Conservation (phyloP, 768 basidiomycete genomes). For the Naganishia vaughanmartiniae region DNA sequence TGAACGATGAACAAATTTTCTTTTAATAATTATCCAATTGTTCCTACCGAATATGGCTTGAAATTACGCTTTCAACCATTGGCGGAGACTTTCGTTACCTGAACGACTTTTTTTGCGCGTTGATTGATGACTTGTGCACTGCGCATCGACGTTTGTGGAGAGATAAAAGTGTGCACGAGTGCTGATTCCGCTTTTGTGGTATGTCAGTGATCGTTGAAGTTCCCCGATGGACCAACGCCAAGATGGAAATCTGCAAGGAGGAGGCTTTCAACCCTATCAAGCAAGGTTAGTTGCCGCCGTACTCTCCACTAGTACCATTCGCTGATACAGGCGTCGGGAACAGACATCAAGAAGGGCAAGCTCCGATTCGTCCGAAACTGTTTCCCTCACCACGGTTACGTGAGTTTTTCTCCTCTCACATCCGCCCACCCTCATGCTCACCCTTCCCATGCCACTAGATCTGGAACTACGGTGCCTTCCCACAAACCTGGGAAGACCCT, state of each 20-base stretch:
- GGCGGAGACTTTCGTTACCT: slow-evolving; percentile 24
- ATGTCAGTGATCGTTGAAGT: slow-evolving; percentile 51
- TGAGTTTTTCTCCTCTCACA: background rate
- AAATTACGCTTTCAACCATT: slow-evolving; percentile 12
- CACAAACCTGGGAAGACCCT: slow-evolving; percentile 99
- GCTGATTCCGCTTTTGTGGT: background rate
- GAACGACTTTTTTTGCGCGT: background rate
- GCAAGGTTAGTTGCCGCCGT: slow-evolving; percentile 56
- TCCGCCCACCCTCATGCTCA: background rate
- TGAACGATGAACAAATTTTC: slow-evolving; percentile 22
- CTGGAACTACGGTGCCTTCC: slow-evolving; percentile 99
- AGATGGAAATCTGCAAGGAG: slow-evolving; percentile 99
- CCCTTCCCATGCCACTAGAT: slow-evolving; percentile 55
- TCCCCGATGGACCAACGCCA: slow-evolving; percentile 99
- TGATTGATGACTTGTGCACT: slow-evolving; percentile 10
- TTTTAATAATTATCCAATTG: slow-evolving; percentile 20
- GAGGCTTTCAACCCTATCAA: slow-evolving; percentile 99
- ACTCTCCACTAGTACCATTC: background rate
- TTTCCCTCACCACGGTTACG: slow-evolving; percentile 98
- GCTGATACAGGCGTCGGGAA: background rate
- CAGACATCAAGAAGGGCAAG: slow-evolving; percentile 86
- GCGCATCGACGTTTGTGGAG: background rate
- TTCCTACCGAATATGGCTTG: slow-evolving; percentile 24
- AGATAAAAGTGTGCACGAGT: background rate
- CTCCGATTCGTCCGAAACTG: slow-evolving; percentile 98